Conservation (phyloP, 2,329 filamentous ascomycete genomes). For the Fusarium tjaetaba region DNA sequence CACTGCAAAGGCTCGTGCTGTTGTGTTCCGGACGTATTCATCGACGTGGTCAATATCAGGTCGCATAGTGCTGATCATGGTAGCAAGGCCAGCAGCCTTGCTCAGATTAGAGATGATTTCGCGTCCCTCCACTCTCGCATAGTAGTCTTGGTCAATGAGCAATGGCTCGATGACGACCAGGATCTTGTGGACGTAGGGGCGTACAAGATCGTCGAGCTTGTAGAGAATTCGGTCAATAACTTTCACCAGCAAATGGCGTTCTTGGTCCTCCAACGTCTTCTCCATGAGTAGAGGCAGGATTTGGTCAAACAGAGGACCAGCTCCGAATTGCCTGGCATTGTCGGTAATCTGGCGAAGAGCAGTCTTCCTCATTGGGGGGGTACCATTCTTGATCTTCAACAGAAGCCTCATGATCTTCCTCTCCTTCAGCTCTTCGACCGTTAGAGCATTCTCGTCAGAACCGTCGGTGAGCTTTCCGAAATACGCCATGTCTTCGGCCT, state of each 20-base stretch:
- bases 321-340: constrained; percentile 95
- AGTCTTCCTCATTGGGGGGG: constrained; percentile 98
- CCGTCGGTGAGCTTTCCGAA: constrained; percentile 98
- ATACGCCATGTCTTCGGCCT: constrained; percentile 98
- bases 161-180: constrained; percentile 98
- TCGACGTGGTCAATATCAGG: constrained; percentile 99
- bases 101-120: constrained; percentile 98
- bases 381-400: constrained; percentile 99
- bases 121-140: constrained; percentile 95
- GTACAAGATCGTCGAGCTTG: constrained; percentile 96
- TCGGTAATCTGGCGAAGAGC: constrained; percentile 96
- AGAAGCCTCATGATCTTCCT: constrained; percentile 97
- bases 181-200: constrained; percentile 98
- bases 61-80: constrained; percentile 99
- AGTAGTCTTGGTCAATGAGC: constrained; percentile 99
- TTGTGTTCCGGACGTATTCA: constrained; percentile 98
- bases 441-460: constrained; percentile 89
- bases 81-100: constrained; percentile 94
- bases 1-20: constrained; percentile 94
- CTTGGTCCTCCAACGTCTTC: constrained; percentile 96
- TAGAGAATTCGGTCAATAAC: constrained; percentile 98
- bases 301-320: constrained; percentile 94
- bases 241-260: constrained; percentile 97
- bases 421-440: constrained; percentile 95
- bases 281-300: constrained; percentile 98